Base-by-base conservation (phyloP, 805 yeast species). In the Metschnikowia chrysomelidarum region DNA sequence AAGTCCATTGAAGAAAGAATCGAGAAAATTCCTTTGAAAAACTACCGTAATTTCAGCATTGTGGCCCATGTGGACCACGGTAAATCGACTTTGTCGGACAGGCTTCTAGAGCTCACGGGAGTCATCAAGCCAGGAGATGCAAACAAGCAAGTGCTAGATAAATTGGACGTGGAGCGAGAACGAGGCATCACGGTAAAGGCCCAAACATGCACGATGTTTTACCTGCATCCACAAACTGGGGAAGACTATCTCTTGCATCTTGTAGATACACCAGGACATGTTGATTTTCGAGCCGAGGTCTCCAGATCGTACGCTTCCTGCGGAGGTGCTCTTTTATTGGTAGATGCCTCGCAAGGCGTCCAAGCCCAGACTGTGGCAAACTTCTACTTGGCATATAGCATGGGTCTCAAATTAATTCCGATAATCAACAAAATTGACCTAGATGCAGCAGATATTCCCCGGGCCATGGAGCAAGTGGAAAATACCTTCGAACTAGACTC, bases 321-420 rank as follows among this genome's bases (percentile, higher is more conserved):
- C 66, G 95, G 89, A 23, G 98, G 98, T 10, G 97, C 97, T 0
- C 62, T 91, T 25, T 59, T 91, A 25, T 60, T 91, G 15, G 95
- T 91, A 2, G 98, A 93, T 66, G 98, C 98, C 2, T 74, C 91
- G 2, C 97, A 93, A 54, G 98, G 98, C 33, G 88, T 91, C 3
- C 97, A 88, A 58, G 98, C 98, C 0, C 98, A 91, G 58, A 93
- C 98, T 0, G 97, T 91, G n/a, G 97, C 98, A 16, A 91, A 93
- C 58, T 91, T 86, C 61, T 87, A 82, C 53, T 68, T 91, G 37
- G 98, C 98, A 0, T 83, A 84, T 54, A 82, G 91, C 38, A 74
- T 87, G 79, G 85, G 82, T 7, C 71, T 93, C 43, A 79, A 80
- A 47, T 65, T 91, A 45, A 71, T 91, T 1, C 98, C 98, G 0